Base-by-base conservation (phyloP, 2,329 filamentous ascomycete genomes). In the Exophiala calicioides region DNA sequence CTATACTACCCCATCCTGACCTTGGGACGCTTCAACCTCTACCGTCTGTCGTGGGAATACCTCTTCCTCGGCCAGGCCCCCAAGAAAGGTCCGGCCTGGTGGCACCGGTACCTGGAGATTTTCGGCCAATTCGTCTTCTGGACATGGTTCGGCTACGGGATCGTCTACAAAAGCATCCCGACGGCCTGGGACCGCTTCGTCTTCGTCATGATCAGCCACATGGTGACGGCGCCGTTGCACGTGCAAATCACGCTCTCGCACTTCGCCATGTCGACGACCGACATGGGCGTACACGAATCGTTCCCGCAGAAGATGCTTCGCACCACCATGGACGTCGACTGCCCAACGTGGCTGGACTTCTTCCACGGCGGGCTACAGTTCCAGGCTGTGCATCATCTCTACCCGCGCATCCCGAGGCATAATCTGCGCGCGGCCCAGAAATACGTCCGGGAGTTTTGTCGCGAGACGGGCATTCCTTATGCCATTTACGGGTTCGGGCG, bases 251-350 rank as follows among this genome's bases (percentile, higher is more conserved):
- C 89, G 0, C 78, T 95, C 13, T 93, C 87, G 2, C 90, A 95
- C 68, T 95, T 94, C 67, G 88, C 88, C 56, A 95, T 95, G 90
- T 91, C 87, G 58, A 95, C 90, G 0, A 79, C 87, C 8, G 88
- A 95, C 60, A 75, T 95, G 9, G 90, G 90, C 0, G 82, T 86
- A 1, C 76, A 84, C 40, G 90, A 95, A 65, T 93, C 87, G 0
- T 95, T 95, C 65, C 82, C 90, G 1, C 89, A 95, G 68, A 87
- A 85, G 66, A 93, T 94, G 85, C 76, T 95, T 34, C 84, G 90
- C 57, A 95, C 90, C 1, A 95, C 90, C 9, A 95, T 95, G 89
- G 89, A 95, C 55, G 83, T 95, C 16, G 88, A 93, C 63, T 95
- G 89, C 62, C 88, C 89, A 1, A 75, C 78, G 9, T 95, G 90